These are phyloP conservation scores for Lunularia cruciata DNA, from an alignment of 225 moss, liverwort and hornwort genomes.

Conservation along the genomic window DNA sequence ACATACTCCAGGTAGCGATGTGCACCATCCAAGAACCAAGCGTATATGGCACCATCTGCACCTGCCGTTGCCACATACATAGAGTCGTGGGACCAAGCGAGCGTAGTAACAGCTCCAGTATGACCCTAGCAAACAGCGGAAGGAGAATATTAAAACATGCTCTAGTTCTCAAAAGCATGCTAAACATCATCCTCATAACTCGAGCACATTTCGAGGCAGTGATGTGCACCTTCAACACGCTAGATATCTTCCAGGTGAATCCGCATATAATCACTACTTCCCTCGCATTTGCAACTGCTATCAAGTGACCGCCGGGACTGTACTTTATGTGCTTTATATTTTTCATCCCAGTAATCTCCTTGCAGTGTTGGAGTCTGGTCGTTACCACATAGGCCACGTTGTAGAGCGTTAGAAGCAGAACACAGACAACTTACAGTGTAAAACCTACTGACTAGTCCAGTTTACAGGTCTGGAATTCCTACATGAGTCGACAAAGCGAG, in stretches of 20 bases:
- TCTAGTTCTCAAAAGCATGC: background rate
- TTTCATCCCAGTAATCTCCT: constrained; percentile 52
- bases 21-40: constrained; percentile 78
- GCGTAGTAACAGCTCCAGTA: constrained; percentile 57
- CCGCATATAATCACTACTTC: constrained; percentile 54
- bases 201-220: background rate
- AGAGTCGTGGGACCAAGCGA: constrained; percentile 80
- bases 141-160: background rate
- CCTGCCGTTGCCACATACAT: constrained; percentile 65
- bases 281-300: constrained; percentile 62
- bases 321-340: constrained; percentile 61
- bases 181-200: background rate
- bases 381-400: constrained; percentile 10
- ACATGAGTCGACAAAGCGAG: no score
- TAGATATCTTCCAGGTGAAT: constrained; percentile 52
- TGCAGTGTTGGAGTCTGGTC: constrained; percentile 48
- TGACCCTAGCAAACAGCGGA: constrained; percentile 54
- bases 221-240: constrained; percentile 52
- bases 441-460: background rate
- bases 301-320: constrained; percentile 65
- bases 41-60: constrained; percentile 73
- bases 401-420: no score
- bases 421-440: no score
- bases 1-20: constrained; percentile 53
- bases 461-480: background rate